Conservation (phyloP, 192 early-diverging fungal genomes). For the Polychytrium aggregatum region DNA sequence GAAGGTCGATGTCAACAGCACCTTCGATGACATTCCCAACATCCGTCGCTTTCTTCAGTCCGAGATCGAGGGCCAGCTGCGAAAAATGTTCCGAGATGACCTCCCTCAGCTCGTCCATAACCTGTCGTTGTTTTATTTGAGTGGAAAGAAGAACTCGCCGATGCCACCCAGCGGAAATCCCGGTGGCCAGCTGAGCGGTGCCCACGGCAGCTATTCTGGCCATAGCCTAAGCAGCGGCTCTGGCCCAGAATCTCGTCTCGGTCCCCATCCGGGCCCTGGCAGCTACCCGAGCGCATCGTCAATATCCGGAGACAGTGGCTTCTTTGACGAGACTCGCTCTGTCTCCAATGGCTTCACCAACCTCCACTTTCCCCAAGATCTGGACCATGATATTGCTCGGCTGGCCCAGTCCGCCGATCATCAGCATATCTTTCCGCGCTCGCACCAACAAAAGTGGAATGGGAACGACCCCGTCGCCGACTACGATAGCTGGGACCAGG, state of each 20-base stretch:
- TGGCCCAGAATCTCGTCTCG: no score
- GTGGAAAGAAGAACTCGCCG: slow-evolving; percentile 9
- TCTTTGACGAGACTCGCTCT: no score
- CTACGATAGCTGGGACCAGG: slow-evolving; percentile 11
- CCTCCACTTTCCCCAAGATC: neutral
- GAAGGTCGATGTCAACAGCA: slow-evolving; percentile 85
- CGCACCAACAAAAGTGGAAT: slow-evolving; percentile 34
- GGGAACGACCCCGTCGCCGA: slow-evolving; percentile 27
- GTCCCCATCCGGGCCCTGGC: no score
- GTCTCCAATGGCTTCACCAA: no score
- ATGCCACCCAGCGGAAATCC: neutral
- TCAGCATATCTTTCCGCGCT: no score
- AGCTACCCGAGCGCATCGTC: no score
- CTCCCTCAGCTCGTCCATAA: slow-evolving; percentile 88
- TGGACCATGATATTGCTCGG: slow-evolving; percentile 2
- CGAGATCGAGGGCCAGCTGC: slow-evolving; percentile 80
- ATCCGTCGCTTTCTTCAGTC: slow-evolving; percentile 79
- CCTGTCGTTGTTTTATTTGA: slow-evolving; percentile 58
- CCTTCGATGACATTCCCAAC: slow-evolving; percentile 86
- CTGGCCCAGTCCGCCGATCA: no score
- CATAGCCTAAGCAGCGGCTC: neutral
- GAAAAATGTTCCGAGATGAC: slow-evolving; percentile 88
- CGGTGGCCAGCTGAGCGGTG: neutral
- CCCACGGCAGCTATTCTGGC: no score
- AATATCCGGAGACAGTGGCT: no score